A percentile compares a stretch with the other conserved stretches of the same genome.
phyloP scores from a whole-genome alignment of 192 early-diverging fungal species.

The Entophlyctis luteolus region DNA sequence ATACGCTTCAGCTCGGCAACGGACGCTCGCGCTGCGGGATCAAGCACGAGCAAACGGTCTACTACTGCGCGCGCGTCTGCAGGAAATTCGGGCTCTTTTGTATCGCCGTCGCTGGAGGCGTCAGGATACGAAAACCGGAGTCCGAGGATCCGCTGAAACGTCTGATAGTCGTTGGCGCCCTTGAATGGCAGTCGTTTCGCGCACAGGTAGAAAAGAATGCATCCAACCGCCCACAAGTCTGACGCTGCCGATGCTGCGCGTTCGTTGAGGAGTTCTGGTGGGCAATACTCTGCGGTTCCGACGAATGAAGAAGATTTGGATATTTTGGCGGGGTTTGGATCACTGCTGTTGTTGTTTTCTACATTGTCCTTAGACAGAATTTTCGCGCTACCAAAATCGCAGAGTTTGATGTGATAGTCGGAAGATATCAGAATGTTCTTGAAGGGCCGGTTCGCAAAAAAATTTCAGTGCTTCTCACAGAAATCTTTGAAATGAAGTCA shows the following conservation, averaged over 20 bases:
- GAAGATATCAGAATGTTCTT: not conserved
- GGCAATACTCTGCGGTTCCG: constrained; percentile 98
- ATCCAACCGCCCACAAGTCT: constrained; percentile 66
- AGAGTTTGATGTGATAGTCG: constrained; percentile 6
- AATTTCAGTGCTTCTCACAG: no score
- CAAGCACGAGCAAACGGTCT: constrained; percentile 68
- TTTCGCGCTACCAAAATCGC: constrained; percentile 94
- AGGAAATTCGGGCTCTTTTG: constrained; percentile 55
- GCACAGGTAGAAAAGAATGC: constrained; percentile 90
- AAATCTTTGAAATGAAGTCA: no score
- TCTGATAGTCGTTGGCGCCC: constrained; percentile 91
- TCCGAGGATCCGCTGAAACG: constrained; percentile 90
- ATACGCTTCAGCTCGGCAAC: constrained; percentile 66
- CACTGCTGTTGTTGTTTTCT: not conserved
- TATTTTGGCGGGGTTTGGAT: constrained; percentile 31
- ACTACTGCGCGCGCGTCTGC: constrained; percentile 71
- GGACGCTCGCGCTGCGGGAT: constrained; percentile 45
- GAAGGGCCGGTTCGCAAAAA: not conserved
- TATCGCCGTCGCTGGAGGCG: not conserved
- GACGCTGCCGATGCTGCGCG: constrained; percentile 57
- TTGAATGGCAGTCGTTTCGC: constrained; percentile 91
- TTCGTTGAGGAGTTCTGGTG: constrained; percentile 90
- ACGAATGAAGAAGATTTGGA: constrained; percentile 76
- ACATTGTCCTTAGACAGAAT: constrained; percentile 38
- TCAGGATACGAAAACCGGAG: constrained; percentile 83